Percentiles rank a stretch among this genome's conserved stretches.
Conservation (phyloP, 805 yeast genomes). For the Wickerhamiella occidentalis region DNA sequence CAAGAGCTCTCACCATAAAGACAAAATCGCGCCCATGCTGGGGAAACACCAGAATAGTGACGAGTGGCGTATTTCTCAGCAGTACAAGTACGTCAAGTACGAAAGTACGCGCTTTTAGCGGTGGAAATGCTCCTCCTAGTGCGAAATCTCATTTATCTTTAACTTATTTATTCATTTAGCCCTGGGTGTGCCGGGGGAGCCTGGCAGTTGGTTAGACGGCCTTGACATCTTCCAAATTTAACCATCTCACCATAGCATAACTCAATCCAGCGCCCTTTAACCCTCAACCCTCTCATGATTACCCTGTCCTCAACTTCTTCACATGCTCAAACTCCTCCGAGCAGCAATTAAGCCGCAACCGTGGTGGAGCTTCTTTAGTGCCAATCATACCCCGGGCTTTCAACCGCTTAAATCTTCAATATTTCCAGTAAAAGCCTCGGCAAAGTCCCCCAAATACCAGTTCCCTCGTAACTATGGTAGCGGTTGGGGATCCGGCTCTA, state of each 20-base stretch:
- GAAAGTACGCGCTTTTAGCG: conserved; percentile 11
- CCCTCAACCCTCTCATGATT: no score
- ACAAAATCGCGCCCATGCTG: conserved; percentile 63
- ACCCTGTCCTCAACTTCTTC: no score
- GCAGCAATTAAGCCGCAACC: conserved; percentile 3
- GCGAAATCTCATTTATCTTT: not conserved
- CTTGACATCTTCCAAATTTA: no score
- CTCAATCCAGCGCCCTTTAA: no score
- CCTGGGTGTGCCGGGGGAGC: no score
- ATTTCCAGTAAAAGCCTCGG: not conserved
- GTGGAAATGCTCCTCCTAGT: no score
- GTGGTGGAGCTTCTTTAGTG: not conserved
- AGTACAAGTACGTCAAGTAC: conserved; percentile 17
- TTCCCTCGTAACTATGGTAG: not conserved
- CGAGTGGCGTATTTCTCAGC: conserved; percentile 62
- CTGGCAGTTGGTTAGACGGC: no score
- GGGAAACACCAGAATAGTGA: conserved; percentile 47
- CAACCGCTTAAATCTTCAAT: not conserved
- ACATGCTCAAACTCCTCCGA: not conserved
- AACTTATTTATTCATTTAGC: not conserved
- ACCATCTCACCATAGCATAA: no score
- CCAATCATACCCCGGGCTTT: not conserved
- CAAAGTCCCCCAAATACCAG: not conserved
- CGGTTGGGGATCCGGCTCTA: not conserved
- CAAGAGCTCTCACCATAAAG: conserved; percentile 42